phyloP scores from a whole-genome alignment of 257 asterid species.

The Gentiana straminea region DNA sequence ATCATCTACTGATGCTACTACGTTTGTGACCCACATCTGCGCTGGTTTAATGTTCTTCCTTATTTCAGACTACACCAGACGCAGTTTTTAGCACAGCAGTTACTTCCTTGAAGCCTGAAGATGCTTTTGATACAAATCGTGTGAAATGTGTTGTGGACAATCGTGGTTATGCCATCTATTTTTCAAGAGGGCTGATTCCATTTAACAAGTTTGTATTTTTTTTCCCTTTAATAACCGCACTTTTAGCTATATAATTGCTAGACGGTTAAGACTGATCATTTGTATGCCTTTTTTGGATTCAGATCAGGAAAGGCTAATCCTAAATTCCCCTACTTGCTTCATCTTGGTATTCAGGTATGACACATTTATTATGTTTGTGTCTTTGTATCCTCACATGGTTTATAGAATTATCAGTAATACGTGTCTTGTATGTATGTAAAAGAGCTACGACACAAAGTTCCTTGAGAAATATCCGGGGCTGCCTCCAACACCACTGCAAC shows the following conservation, averaged over 20 bases:
- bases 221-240: background rate
- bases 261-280: slow-evolving; percentile 4
- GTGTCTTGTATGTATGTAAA: slow-evolving; percentile 11
- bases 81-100: slow-evolving; percentile 87
- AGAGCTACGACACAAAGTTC: slow-evolving; percentile 85
- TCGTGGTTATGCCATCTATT: slow-evolving; percentile 73
- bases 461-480: slow-evolving; percentile 60
- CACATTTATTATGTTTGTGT: background rate
- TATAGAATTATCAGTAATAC: slow-evolving; percentile 2
- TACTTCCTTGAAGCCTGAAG: slow-evolving; percentile 73
- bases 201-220: slow-evolving; percentile 59
- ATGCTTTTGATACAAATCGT: slow-evolving; percentile 79
- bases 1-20: too few relatives aligned
- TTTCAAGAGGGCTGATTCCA: slow-evolving; percentile 79
- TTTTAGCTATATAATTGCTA: background rate
- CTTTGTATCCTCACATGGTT: background rate
- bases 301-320: slow-evolving; percentile 69
- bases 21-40: too few relatives aligned
- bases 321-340: slow-evolving; percentile 75
- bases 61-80: slow-evolving; percentile 72
- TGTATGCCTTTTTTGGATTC: slow-evolving; percentile 10
- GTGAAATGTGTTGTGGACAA: slow-evolving; percentile 78
- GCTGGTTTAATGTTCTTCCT: slow-evolving; percentile 1
- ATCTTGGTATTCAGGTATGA: slow-evolving; percentile 82
- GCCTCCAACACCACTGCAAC: slow-evolving; percentile 74